A percentile compares a stretch with the other conserved stretches of the same genome.
Evolutionary conservation across 2,329 filamentous ascomycete genomes (phyloP).

Genomic region (Daldinia eschscholtzii): DNA sequence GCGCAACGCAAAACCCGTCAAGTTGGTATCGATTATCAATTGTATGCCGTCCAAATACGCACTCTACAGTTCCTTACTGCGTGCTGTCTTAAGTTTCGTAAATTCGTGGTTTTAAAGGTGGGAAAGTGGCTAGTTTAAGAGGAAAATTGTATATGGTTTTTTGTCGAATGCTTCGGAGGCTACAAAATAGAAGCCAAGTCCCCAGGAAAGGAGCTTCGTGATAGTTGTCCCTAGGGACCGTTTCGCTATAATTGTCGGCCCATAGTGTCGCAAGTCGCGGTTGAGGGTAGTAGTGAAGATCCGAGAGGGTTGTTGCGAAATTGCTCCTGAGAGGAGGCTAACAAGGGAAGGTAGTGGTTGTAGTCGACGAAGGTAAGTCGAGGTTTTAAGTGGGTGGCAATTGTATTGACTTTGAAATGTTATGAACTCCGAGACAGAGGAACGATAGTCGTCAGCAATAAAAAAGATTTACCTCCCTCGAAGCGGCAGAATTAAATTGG

Average conservation of each 20-base stretch:
- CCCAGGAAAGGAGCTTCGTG: slow-evolving; percentile 46
- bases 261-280: slow-evolving; percentile 44
- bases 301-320: slow-evolving; percentile 20
- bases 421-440: slow-evolving; percentile 22
- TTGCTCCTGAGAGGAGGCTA: slow-evolving; percentile 20
- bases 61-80: slow-evolving; percentile 20
- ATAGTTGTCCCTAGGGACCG: slow-evolving; percentile 58
- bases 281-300: slow-evolving; percentile 26
- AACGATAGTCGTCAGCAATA: slow-evolving; percentile 20
- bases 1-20: slow-evolving; percentile 18
- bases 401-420: slow-evolving; percentile 25
- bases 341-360: slow-evolving; percentile 24
- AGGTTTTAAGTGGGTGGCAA: slow-evolving; percentile 32
- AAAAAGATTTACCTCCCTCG: slow-evolving; percentile 10
- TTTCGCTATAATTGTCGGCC: slow-evolving; percentile 55
- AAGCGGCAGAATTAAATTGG: slow-evolving; percentile 28
- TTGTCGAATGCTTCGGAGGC: slow-evolving; percentile 36
- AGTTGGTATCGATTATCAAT: slow-evolving; percentile 11
- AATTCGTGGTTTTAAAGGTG: slow-evolving; percentile 14
- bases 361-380: slow-evolving; percentile 24
- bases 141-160: slow-evolving; percentile 16
- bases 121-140: slow-evolving; percentile 16
- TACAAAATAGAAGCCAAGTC: slow-evolving; percentile 46
- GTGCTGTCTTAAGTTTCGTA: slow-evolving; percentile 26
- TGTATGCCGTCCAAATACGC: slow-evolving; percentile 18